Conservation (phyloP, 2,329 filamentous ascomycete species). For the Leptosphaerulina australis region DNA sequence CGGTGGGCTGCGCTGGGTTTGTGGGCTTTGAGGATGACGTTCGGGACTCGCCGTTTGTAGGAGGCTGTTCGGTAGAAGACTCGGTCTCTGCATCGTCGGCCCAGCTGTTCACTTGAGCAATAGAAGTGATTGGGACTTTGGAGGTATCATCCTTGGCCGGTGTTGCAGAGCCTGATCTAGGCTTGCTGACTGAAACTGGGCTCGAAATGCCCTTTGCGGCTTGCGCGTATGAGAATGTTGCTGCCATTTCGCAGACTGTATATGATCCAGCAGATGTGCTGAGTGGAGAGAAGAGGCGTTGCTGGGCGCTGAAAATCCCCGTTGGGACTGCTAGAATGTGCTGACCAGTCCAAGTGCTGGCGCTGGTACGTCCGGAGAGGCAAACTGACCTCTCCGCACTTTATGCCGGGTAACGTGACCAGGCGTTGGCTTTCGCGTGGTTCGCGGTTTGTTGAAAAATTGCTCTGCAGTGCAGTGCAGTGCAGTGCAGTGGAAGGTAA, state of each 20-base stretch:
- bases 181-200: constrained; percentile 53
- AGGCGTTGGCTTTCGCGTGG: constrained; percentile 22
- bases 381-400: constrained; percentile 51
- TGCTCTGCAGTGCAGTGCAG: constrained; percentile 16
- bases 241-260: constrained; percentile 35
- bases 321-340: constrained; percentile 38
- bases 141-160: constrained; percentile 50
- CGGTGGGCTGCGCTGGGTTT: constrained; percentile 20
- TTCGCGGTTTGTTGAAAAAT: not conserved
- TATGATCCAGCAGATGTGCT: constrained; percentile 9
- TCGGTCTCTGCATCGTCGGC: constrained; percentile 57
- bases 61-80: constrained; percentile 34
- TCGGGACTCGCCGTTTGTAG: constrained; percentile 32
- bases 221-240: constrained; percentile 89
- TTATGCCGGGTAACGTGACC: constrained; percentile 26
- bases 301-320: constrained; percentile 35
- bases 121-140: constrained; percentile 29
- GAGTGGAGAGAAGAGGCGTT: constrained; percentile 7
- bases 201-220: constrained; percentile 80
- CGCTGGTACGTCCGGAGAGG: constrained; percentile 50
- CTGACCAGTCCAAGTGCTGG: constrained; percentile 40
- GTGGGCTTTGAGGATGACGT: constrained; percentile 26
- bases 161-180: constrained; percentile 51
- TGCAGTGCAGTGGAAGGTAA: constrained; percentile 10
- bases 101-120: constrained; percentile 50